These are phyloP conservation scores for Torrubiellomyces zombiae DNA, from an alignment of 2,329 filamentous ascomycete genomes.

Conservation along the genomic window DNA sequence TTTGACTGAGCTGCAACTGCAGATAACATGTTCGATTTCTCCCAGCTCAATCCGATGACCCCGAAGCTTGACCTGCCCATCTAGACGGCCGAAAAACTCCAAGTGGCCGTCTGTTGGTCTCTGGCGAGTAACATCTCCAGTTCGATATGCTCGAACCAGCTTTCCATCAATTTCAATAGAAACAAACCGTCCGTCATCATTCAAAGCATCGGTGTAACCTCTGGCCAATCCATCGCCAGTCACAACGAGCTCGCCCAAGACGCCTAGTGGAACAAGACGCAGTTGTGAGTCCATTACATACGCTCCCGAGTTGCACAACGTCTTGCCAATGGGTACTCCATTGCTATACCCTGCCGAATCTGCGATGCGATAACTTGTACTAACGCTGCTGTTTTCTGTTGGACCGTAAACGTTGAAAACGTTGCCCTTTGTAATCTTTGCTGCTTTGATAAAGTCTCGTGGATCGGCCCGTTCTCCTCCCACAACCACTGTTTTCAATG, in stretches of 20 bases:
- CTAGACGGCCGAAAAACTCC: slow-evolving; percentile 13
- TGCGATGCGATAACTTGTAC: background rate
- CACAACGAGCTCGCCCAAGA: slow-evolving; percentile 12
- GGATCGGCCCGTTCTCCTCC: background rate
- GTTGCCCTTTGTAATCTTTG: background rate
- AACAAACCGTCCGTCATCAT: slow-evolving; percentile 6
- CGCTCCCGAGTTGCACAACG: slow-evolving; percentile 3
- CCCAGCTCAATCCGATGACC: slow-evolving; percentile 14
- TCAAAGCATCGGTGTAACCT: slow-evolving; percentile 7
- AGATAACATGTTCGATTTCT: slow-evolving; percentile 11
- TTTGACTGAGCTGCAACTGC: slow-evolving; percentile 4
- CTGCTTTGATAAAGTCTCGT: background rate
- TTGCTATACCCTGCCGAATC: background rate
- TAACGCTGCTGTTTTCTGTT: slow-evolving; percentile 1
- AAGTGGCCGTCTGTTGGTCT: slow-evolving; percentile 8
- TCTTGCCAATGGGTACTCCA: background rate
- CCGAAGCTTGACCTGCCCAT: slow-evolving; percentile 14
- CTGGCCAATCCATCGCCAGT: slow-evolving; percentile 11
- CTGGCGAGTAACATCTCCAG: slow-evolving; percentile 11
- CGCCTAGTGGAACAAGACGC: slow-evolving; percentile 9
- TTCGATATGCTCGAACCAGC: slow-evolving; percentile 8
- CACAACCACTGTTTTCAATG: background rate
- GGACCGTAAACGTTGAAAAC: slow-evolving; percentile 4
- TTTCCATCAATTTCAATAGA: slow-evolving; percentile 3
- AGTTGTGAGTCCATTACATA: slow-evolving; percentile 10